These are phyloP conservation scores for Chlorella sp. DNA, from an alignment of 139 green algal genomes.

Conservation along the genomic window DNA sequence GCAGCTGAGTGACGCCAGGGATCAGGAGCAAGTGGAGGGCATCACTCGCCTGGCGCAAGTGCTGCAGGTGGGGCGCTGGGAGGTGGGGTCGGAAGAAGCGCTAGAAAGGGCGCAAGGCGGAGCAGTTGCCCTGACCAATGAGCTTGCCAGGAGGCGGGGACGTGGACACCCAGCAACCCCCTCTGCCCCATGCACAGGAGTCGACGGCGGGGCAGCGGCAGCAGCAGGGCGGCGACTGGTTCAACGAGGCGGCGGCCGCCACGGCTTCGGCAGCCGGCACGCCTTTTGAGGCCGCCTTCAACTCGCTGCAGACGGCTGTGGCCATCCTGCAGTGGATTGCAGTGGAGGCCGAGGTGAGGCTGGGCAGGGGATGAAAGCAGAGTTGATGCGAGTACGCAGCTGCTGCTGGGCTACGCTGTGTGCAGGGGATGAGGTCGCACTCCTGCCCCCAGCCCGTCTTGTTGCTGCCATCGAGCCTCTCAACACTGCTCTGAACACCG, in stretches of 20 bases:
- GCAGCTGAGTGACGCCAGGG: slow-evolving; percentile 38
- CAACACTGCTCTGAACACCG: too few species aligned
- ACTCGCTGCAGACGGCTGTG: slow-evolving; percentile 1
- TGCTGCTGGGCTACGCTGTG: not conserved
- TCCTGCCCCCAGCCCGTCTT: not conserved
- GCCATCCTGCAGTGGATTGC: slow-evolving; percentile 15
- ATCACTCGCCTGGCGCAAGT: slow-evolving; percentile 38
- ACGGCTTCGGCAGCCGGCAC: not conserved
- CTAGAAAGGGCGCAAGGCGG: too few species aligned
- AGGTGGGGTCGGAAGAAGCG: not conserved
- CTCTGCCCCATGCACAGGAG: too few species aligned
- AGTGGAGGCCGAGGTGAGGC: slow-evolving; percentile 17
- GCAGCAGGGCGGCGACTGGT: slow-evolving; percentile 4
- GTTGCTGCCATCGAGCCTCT: too few species aligned
- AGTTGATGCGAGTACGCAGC: too few species aligned
- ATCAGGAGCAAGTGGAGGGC: slow-evolving; percentile 53
- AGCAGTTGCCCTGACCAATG: too few species aligned
- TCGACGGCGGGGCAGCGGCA: slow-evolving; percentile 17
- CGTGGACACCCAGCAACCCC: too few species aligned
- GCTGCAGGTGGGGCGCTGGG: slow-evolving; percentile 10
- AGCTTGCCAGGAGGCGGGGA: too few species aligned
- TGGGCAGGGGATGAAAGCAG: not conserved
- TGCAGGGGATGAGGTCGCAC: not conserved
- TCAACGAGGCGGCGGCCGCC: not conserved
- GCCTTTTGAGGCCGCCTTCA: not conserved